phyloP scores from a whole-genome alignment of 805 yeast genomes.

The Scheffersomyces stipitis region DNA sequence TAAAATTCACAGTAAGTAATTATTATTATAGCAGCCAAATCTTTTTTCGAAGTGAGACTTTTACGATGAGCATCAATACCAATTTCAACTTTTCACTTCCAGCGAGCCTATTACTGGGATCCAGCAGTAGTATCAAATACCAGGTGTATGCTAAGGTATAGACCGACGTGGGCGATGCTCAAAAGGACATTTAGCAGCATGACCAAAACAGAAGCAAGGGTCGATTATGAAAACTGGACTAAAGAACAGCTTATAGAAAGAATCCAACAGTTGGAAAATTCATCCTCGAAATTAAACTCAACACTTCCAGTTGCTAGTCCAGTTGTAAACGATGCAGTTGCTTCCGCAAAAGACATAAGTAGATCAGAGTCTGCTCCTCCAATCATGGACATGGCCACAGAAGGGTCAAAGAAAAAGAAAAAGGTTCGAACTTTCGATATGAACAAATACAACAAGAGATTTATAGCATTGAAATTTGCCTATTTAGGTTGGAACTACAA shows the following conservation, averaged over 20 bases:
- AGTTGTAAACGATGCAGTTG: not conserved
- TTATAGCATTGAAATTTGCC: constrained; percentile 78
- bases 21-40: too few species aligned
- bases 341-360: not conserved
- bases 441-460: constrained; percentile 58
- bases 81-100: too few species aligned
- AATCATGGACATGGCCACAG: not conserved
- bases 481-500: constrained; percentile 94
- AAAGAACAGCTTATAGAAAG: constrained; percentile 61
- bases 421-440: constrained; percentile 60
- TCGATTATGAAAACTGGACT: constrained; percentile 60
- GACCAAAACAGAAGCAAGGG: constrained; percentile 15
- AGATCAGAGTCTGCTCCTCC: not conserved
- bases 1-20: too few species aligned
- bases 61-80: too few species aligned
- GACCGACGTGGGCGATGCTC: constrained; percentile 16
- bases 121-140: too few species aligned
- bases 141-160: not conserved
- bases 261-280: constrained; percentile 55
- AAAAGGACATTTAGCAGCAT: constrained; percentile 22
- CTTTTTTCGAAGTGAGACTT: too few species aligned
- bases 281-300: not conserved
- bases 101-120: too few species aligned
- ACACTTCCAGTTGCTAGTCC: not conserved
- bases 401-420: constrained; percentile 8